Evolutionary conservation across 2,329 filamentous ascomycete species (phyloP), one percentile per base, ranked within the genome.

Genomic region (Myriosclerotinia curreyana): DNA sequence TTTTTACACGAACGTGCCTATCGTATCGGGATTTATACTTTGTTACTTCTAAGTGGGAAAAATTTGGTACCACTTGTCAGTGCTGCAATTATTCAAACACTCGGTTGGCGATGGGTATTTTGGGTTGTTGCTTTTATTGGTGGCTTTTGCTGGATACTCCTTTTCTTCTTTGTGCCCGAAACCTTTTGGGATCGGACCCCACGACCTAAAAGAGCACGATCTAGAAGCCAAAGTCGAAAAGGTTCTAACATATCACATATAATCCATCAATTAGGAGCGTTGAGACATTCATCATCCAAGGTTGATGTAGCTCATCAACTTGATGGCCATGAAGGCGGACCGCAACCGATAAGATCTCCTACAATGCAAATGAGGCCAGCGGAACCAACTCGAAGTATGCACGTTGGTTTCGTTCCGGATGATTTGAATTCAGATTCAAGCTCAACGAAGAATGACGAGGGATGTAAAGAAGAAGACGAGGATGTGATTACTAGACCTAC

Each of bases 101-200:
- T 92, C 46, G 84, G 85, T 7, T 98, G 94, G 94, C 86, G 92
- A 75, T 96, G 92, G 92, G 90, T 91, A 0, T 96, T 96, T 71
- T 96, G 89, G 89, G 87, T 96, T 63, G 86, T 96, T 53, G 86
- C 92, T 0, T 90, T 96, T 4, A 79, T 96, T 12, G 89, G 92
- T 42, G 91, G 81, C 0, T 83, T 91, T 55, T 87, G 86, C 66
- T 82, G 87, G 46, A 75, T 85, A 25, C 78, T 96, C 3, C 81
- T 98, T 1, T 96, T 96, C 74, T 81, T 97, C 65, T 96, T 96
- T 71, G 91, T 96, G 0, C 94, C 94, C 0, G 94, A 98, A 77
- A 96, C 92, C 0, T 97, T 96, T 69, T 98, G 94, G 94, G 92
- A 97, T 75, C 83, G 94, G 55, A 88, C 89, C 2, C 92, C 93